phyloP scores from a whole-genome alignment of 352 stramenopile genomes.

The Phytophthora ramorum region DNA sequence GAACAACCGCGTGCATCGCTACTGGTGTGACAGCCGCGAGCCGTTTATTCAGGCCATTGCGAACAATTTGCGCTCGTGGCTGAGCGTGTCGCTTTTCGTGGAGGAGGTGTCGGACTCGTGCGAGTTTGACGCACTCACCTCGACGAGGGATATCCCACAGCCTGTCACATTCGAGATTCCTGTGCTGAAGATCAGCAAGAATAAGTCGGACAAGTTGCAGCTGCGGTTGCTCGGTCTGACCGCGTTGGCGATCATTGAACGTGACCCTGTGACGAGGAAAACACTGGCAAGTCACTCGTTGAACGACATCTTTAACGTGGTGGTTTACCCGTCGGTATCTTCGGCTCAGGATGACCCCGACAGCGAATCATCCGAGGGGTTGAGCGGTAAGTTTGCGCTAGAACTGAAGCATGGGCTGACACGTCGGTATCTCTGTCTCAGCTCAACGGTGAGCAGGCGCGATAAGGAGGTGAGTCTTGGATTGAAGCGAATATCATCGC shows the following conservation, averaged over 20 bases:
- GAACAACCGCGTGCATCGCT: constrained; percentile 89
- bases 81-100: constrained; percentile 82
- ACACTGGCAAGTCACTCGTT: constrained; percentile 72
- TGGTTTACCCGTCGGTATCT: constrained; percentile 87
- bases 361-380: constrained; percentile 60
- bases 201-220: constrained; percentile 72
- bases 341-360: constrained; percentile 57
- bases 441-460: constrained; percentile 61
- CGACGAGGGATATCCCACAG: constrained; percentile 80
- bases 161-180: constrained; percentile 86
- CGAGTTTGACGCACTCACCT: constrained; percentile 84
- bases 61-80: constrained; percentile 88
- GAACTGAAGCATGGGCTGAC: constrained; percentile 88
- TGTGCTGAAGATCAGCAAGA: constrained; percentile 89
- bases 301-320: constrained; percentile 88
- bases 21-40: constrained; percentile 87
- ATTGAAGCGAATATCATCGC: constrained; percentile 51
- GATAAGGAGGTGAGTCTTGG: constrained; percentile 85
- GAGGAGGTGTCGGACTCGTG: constrained; percentile 86
- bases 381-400: constrained; percentile 80
- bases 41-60: constrained; percentile 88
- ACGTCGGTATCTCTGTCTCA: constrained; percentile 77
- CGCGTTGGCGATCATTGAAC: constrained; percentile 71
- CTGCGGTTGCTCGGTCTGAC: constrained; percentile 78
- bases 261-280: constrained; percentile 73